phyloP scores from a whole-genome alignment of 2,329 filamentous ascomycete species.

The Didymella pinodella region DNA sequence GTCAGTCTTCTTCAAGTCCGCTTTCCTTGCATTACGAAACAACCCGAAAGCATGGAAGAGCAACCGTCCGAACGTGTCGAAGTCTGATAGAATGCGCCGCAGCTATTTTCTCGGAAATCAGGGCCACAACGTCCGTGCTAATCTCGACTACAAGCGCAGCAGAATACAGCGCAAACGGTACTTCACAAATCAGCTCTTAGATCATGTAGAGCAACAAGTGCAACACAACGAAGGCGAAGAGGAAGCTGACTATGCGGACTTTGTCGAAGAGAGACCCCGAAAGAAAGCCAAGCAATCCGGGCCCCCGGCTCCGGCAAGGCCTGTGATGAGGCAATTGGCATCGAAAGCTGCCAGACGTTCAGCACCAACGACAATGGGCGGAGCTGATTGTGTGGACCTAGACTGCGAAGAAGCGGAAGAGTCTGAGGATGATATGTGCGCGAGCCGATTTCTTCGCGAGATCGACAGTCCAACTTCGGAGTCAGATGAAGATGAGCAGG shows the following conservation, averaged over 20 bases:
- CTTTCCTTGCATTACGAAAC: conserved; percentile 31
- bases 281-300: not conserved
- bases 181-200: conserved; percentile 39
- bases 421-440: not conserved
- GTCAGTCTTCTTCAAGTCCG: conserved; percentile 44
- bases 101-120: conserved; percentile 36
- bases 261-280: not conserved
- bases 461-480: not conserved
- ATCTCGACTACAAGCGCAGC: conserved; percentile 33
- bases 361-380: not conserved
- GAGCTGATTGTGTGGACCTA: not conserved
- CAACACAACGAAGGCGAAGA: conserved; percentile 43
- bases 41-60: conserved; percentile 32
- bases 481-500: conserved; percentile 11
- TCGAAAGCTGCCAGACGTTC: not conserved
- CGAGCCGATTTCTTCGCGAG: not conserved
- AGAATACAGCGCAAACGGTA: conserved; percentile 32
- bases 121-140: conserved; percentile 4
- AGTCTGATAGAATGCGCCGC: conserved; percentile 33
- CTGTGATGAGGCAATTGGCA: not conserved
- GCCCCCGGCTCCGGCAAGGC: not conserved
- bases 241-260: conserved; percentile 33
- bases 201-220: conserved; percentile 32
- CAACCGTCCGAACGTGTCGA: conserved; percentile 27
- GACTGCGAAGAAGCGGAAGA: not conserved